Evolutionary conservation across 306 rosid genomes (phyloP), one percentile per base, ranked within the genome.

Genomic region (Crataegus laevigata): DNA sequence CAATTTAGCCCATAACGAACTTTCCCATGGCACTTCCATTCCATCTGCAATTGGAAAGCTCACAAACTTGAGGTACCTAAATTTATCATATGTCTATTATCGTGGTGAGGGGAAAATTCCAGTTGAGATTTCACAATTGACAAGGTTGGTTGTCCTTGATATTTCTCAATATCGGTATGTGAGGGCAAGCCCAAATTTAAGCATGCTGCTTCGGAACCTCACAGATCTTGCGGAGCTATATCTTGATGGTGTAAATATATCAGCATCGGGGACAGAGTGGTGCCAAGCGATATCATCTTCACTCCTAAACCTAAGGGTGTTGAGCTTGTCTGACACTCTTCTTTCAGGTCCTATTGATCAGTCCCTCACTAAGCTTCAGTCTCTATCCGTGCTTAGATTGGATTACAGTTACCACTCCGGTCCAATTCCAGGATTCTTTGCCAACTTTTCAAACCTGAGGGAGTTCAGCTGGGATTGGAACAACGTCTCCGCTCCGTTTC

Each of bases 261-360:
- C 83, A 6, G 84, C 78, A 3, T 11, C 10, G 17, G 85, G 85
- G 55, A 7, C 71, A 0, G 78, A 88, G 26, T 90, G 96, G 96
- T 57, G 82, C 25, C 22, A 29, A n/a, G 34, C n/a, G n/a, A 51
- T 78, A 21, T 72, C 77, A 12, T 71, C 70, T 70, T 45, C 75
- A 29, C 36, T 59, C n/a, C 42, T 43, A 43, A 69, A 77, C 36
- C 70, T 69, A 19, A 58, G 40, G 14, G 81, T 22, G 61, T 77
- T 55, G 26, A 55, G 61, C 26, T 3, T 77, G 64, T n/a, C 28
- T 30, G 4, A 14, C 11, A 11, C 3, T 0, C 71, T 32, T 58
- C 80, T 77, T 59, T 21, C 62, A 2, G 72, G 76, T 36, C 69
- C 69, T 15, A 4, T 24, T 3, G 66, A 74, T 67, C 8, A 68